A percentile compares a stretch with the other conserved stretches of the same genome.
Evolutionary conservation across 495 filamentous ascomycete genomes (phyloP).

Genomic region (Hypoxylon perforatum): DNA sequence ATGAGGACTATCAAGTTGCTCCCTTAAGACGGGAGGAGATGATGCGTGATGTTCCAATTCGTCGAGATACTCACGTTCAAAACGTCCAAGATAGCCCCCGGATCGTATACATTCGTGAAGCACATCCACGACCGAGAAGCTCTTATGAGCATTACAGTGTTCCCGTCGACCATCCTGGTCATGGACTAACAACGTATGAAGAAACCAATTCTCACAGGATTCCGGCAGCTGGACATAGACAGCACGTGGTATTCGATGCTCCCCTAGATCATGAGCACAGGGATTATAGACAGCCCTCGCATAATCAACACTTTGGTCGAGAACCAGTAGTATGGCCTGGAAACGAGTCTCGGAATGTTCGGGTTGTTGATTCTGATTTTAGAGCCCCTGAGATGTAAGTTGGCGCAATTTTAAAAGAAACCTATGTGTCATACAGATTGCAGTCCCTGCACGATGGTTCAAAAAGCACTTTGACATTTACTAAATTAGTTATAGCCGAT

Average conservation of each 20-base stretch:
- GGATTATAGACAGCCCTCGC: conserved; percentile 17
- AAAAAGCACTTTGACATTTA: neutral
- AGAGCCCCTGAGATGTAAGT: conserved; percentile 34
- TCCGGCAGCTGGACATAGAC: conserved; percentile 1
- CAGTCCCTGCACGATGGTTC: neutral
- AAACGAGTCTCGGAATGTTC: conserved; percentile 13
- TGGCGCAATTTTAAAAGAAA: neutral
- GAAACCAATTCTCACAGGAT: conserved; percentile 9
- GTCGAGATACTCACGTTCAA: conserved; percentile 22
- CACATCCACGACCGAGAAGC: conserved; percentile 18
- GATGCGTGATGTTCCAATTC: conserved; percentile 19
- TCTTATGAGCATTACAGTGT: conserved; percentile 21
- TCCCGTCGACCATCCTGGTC: conserved; percentile 1
- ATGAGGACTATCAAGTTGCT: conserved; percentile 10
- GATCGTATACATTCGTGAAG: conserved; percentile 33
- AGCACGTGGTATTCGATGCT: neutral
- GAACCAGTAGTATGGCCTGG: conserved; percentile 16
- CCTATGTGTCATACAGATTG: neutral
- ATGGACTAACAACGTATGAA: conserved; percentile 14
- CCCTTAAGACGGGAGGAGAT: conserved; percentile 10
- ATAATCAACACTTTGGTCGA: conserved; percentile 6
- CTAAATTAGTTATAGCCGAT: conserved; percentile 24
- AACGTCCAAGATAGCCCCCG: conserved; percentile 21
- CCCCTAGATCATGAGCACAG: conserved; percentile 6
- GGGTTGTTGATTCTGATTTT: neutral